phyloP scores from a whole-genome alignment of 140 eudicot genomes.

The Stevia rebaudiana region DNA sequence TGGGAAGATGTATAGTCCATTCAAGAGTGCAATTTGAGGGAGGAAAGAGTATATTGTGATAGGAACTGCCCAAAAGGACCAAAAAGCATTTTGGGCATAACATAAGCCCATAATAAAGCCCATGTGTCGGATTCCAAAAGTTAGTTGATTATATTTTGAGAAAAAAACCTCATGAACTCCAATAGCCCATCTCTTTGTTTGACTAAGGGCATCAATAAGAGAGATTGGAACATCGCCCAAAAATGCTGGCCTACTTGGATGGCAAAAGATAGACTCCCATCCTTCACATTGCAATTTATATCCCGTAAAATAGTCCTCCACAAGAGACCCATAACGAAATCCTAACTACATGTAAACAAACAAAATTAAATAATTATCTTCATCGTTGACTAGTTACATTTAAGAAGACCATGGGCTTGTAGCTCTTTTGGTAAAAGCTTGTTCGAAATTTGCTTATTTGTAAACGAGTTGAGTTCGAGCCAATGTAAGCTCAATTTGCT shows the following conservation, averaged over 20 bases:
- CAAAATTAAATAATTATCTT: neutral
- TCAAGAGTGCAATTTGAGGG: constrained; percentile 58
- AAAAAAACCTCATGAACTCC: constrained; percentile 58
- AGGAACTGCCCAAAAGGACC: constrained; percentile 54
- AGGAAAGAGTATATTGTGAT: constrained; percentile 53
- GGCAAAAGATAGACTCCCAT: constrained; percentile 59
- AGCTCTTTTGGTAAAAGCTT: no score
- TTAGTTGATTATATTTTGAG: constrained; percentile 38
- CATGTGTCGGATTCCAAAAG: constrained; percentile 34
- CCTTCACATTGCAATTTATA: constrained; percentile 62
- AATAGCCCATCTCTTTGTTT: constrained; percentile 57
- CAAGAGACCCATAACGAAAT: constrained; percentile 63
- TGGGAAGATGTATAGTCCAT: constrained; percentile 47
- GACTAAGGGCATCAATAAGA: constrained; percentile 46
- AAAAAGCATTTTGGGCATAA: constrained; percentile 43
- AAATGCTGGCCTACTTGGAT: constrained; percentile 65
- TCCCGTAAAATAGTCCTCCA: constrained; percentile 73
- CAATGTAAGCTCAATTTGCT: no score
- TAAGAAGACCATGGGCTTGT: no score
- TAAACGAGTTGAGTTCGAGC: no score
- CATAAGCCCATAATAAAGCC: constrained; percentile 53
- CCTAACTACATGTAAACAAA: constrained; percentile 44
- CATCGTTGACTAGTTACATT: no score
- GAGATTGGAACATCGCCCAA: constrained; percentile 57
- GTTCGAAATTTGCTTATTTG: no score